Conservation (phyloP, 192 early-diverging fungal genomes). For the Backusella psychrophila region DNA sequence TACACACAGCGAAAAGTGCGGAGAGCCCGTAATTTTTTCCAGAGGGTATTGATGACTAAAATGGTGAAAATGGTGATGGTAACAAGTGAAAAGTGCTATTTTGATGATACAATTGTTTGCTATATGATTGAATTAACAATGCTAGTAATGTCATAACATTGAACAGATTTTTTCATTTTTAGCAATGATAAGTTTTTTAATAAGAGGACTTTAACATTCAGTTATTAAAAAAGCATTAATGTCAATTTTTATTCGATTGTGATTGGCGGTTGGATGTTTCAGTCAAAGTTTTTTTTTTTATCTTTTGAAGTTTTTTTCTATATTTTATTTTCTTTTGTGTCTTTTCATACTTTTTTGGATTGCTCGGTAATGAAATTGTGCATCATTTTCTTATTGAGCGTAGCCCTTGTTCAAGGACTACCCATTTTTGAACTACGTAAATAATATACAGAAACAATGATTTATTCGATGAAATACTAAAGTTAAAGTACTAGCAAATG, state of each 20-base stretch:
- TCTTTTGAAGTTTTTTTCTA: not conserved
- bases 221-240: not conserved
- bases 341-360: not conserved
- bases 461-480: not conserved
- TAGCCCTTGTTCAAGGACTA: not conserved
- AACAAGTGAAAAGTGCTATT: not conserved
- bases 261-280: not conserved
- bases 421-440: constrained; percentile 10
- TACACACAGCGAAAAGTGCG: no score
- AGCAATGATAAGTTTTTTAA: no score
- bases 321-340: not conserved
- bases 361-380: not conserved
- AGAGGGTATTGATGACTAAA: not conserved
- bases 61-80: not conserved
- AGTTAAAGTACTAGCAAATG: constrained; percentile 35
- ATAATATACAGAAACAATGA: not conserved
- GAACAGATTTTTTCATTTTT: no score
- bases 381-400: not conserved
- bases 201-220: not conserved
- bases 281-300: not conserved
- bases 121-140: no score
- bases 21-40: no score
- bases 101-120: not conserved
- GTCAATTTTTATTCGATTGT: not conserved
- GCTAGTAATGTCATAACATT: no score